Conservation (phyloP, 2,329 filamentous ascomycete species). For the Xylariaceae sp. region DNA sequence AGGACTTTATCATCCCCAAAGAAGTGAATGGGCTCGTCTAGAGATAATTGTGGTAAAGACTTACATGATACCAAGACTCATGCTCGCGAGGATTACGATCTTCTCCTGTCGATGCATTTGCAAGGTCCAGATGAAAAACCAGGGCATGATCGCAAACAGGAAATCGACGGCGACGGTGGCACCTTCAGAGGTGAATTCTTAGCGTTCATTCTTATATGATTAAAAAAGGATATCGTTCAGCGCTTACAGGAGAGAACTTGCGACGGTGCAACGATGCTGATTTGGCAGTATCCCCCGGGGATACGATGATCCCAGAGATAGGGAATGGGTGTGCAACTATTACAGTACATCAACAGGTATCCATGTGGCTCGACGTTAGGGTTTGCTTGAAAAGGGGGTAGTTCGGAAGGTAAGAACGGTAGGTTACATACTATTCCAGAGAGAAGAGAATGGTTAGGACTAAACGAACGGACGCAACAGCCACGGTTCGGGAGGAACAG, state of each 20-base stretch:
- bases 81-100: not conserved
- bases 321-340: not conserved
- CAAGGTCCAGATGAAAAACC: not conserved
- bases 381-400: too few species aligned
- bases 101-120: not conserved
- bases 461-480: not conserved
- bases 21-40: not conserved
- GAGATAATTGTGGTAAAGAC: not conserved
- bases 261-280: not conserved
- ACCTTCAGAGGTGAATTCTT: not conserved
- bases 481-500: not conserved
- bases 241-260: not conserved
- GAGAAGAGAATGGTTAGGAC: not conserved
- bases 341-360: not conserved
- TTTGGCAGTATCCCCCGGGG: not conserved
- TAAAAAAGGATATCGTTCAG: not conserved
- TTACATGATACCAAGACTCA: not conserved
- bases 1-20: not conserved
- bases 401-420: too few species aligned
- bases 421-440: not conserved
- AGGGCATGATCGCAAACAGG: not conserved
- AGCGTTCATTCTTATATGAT: too few species aligned
- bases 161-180: not conserved
- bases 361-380: not conserved
- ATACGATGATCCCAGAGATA: not conserved